These are phyloP conservation scores for Coemansia sp. DNA, from an alignment of 371 early-diverging fungal genomes.

Conservation along the genomic window DNA sequence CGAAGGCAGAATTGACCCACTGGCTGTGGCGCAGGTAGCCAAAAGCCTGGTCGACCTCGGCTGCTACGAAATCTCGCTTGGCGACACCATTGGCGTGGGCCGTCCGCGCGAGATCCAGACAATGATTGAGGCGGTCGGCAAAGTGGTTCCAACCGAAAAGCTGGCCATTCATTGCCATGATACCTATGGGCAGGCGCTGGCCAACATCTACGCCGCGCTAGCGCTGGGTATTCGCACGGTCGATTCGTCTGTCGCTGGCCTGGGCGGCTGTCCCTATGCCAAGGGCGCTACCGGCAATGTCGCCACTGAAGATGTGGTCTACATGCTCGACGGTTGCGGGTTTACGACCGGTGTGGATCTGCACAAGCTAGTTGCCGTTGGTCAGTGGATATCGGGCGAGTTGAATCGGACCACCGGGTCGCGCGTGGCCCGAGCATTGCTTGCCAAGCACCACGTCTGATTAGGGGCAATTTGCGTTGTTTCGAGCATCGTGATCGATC, in stretches of 20 bases:
- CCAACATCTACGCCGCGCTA: constrained; percentile 84
- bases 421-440: constrained; percentile 47
- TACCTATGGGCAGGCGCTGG: constrained; percentile 97
- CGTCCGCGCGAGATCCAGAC: constrained; percentile 68
- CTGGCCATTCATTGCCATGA: constrained; percentile 97
- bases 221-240: constrained; percentile 87
- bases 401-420: constrained; percentile 63
- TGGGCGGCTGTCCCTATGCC: constrained; percentile 98
- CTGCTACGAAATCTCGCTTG: constrained; percentile 95
- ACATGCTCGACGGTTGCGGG: constrained; percentile 86
- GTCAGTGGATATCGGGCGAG: constrained; percentile 80
- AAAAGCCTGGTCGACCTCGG: constrained; percentile 82
- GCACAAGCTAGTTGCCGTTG: constrained; percentile 67
- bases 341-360: constrained; percentile 81
- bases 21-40: constrained; percentile 74
- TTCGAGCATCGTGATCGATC: background rate
- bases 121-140: constrained; percentile 73
- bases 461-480: background rate
- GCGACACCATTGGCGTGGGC: constrained; percentile 96
- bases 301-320: constrained; percentile 95
- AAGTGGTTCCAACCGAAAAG: constrained; percentile 70
- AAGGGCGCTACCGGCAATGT: constrained; percentile 96
- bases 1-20: constrained; percentile 75
- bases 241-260: constrained; percentile 90
- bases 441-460: constrained; percentile 16